These are phyloP conservation scores for Populus simonii DNA, from an alignment of 345 rosid species.

Conservation along the genomic window DNA sequence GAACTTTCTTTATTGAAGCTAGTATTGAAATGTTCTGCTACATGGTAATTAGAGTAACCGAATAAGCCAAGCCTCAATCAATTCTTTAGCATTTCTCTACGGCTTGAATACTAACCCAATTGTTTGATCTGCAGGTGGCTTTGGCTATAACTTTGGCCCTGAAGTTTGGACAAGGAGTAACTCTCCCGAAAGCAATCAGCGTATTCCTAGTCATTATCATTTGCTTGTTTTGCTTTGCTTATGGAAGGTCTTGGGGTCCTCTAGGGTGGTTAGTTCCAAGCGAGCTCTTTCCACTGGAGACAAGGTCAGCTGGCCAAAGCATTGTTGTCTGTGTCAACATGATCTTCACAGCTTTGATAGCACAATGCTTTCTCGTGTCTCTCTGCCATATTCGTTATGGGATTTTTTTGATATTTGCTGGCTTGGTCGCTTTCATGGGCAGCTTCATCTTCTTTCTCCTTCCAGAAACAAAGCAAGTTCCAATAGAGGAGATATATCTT, in stretches of 20 bases:
- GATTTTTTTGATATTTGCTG: conserved; percentile 71
- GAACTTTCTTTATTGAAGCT: conserved; percentile 77
- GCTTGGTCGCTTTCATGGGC: conserved; percentile 63
- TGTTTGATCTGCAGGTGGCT: conserved; percentile 37
- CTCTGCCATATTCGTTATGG: conserved; percentile 71
- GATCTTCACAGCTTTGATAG: conserved; percentile 76
- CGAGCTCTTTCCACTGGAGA: conserved; percentile 82
- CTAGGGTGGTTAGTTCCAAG: conserved; percentile 96
- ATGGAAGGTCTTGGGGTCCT: conserved; percentile 95
- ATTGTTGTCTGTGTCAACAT: conserved; percentile 78
- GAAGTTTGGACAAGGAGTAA: conserved; percentile 59
- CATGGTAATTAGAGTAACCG: conserved; percentile 44
- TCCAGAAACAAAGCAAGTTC: conserved; percentile 90
- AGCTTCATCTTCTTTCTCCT: conserved; percentile 67
- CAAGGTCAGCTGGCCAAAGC: conserved; percentile 90
- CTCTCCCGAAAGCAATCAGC: conserved; percentile 42
- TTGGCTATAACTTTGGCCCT: conserved; percentile 60
- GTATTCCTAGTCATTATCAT: conserved; percentile 54
- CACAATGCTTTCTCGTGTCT: conserved; percentile 70
- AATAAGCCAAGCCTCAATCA: background rate
- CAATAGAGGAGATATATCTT: conserved; percentile 77
- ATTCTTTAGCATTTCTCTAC: background rate
- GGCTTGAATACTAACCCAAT: background rate
- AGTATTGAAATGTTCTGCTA: conserved; percentile 65
- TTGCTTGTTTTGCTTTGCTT: conserved; percentile 69